Conservation (phyloP, 768 basidiomycete genomes). For the Phylloporus arenicola region DNA sequence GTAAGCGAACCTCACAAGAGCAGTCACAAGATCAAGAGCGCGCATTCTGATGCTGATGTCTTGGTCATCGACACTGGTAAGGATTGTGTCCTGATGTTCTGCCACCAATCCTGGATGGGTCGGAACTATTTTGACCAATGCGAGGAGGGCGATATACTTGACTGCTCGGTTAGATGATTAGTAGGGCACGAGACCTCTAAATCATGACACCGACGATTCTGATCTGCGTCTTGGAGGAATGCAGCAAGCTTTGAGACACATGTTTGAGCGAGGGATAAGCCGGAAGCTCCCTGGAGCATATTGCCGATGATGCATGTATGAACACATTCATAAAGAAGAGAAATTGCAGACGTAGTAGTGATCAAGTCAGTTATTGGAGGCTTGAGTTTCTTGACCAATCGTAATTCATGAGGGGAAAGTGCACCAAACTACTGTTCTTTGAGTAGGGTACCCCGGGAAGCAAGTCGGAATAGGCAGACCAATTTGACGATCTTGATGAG, state of each 20-base stretch:
- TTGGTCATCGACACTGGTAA: conserved; percentile 84
- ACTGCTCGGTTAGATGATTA: conserved; percentile 47
- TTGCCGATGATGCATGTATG: conserved; percentile 97
- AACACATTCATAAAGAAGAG: conserved; percentile 95
- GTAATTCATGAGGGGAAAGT: conserved; percentile 85
- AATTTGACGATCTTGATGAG: conserved; percentile 97
- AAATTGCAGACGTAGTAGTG: conserved; percentile 91
- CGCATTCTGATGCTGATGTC: conserved; percentile 96
- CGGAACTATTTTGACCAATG: conserved; percentile 93
- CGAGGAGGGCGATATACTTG: conserved; percentile 93
- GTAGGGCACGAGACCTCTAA: conserved; percentile 9
- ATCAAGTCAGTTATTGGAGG: conserved; percentile 94
- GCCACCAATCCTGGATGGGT: conserved; percentile 85
- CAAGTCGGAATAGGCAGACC: conserved; percentile 40
- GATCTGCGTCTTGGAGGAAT: conserved; percentile 90
- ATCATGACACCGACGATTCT: conserved; percentile 69
- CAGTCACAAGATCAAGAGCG: conserved; percentile 87
- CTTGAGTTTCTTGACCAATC: conserved; percentile 90
- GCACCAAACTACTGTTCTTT: conserved; percentile 71
- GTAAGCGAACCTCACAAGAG: conserved; percentile 59
- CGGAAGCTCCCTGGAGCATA: conserved; percentile 80
- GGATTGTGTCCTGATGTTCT: conserved; percentile 87
- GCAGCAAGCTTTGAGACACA: conserved; percentile 92
- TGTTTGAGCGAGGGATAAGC: conserved; percentile 71
- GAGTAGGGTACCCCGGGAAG: not conserved